Evolutionary conservation across 2,329 filamentous ascomycete species (phyloP).

Genomic region (Diaporthe ilicicola): DNA sequence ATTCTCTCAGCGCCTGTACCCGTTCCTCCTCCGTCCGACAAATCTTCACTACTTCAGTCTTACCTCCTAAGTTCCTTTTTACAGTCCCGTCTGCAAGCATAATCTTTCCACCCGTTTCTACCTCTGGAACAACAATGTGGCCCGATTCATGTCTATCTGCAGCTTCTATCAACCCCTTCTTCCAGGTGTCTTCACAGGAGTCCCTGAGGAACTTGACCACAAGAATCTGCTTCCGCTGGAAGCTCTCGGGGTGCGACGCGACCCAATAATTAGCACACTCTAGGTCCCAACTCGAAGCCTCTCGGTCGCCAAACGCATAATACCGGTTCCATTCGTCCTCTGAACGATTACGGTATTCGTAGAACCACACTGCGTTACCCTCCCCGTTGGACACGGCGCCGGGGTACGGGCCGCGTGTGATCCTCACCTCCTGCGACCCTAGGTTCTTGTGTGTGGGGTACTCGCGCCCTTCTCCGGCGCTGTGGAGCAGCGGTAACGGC

Average conservation of each 20-base stretch:
- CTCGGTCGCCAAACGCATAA: conserved; percentile 72
- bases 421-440: conserved; percentile 63
- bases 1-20: conserved; percentile 56
- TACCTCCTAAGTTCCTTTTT: conserved; percentile 61
- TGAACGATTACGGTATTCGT: conserved; percentile 62
- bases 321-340: conserved; percentile 63
- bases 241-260: conserved; percentile 57
- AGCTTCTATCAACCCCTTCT: conserved; percentile 34
- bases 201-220: conserved; percentile 62
- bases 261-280: conserved; percentile 64
- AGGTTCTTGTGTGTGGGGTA: conserved; percentile 54
- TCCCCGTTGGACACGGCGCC: conserved; percentile 44
- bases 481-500: conserved; percentile 58
- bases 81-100: conserved; percentile 60
- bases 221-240: conserved; percentile 63
- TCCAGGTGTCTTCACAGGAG: conserved; percentile 40
- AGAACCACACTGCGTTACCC: conserved; percentile 66
- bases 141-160: conserved; percentile 30
- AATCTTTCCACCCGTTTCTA: conserved; percentile 59
- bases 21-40: conserved; percentile 63
- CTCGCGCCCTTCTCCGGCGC: conserved; percentile 43
- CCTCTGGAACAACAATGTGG: conserved; percentile 35
- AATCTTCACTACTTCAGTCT: conserved; percentile 55
- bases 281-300: conserved; percentile 70
- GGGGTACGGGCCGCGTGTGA: conserved; percentile 59